Evolutionary conservation across 75 land plant genomes (phyloP), one percentile per base, ranked within the genome.

Genomic region (Selaginella tamariscina): DNA sequence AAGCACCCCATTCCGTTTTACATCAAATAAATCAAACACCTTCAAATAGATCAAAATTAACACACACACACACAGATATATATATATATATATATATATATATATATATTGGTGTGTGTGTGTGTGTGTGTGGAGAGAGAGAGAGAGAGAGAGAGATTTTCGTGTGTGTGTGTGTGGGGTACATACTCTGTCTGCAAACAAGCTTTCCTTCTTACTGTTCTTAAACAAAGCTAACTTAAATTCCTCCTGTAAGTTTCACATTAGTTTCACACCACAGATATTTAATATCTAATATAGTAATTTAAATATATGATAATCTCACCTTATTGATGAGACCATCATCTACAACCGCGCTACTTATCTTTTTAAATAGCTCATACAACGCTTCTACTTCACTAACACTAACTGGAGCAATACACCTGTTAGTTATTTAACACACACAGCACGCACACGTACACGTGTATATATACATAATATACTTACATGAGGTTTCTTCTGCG

Each of bases 1-100:
- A 70, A 95, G 72, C 26, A 82, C 76, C 13, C 99, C 99, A 80
- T 91, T 91, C 31, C 85, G 86, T 80, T 95, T 91, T 55, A 83
- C 86, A 68, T 95, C 99, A 76, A 95, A 91, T 79, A 95, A 73
- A 74, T 95, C 90, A 77, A 95, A 95, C 0, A 91, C 99, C 96
- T 91, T 32, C 32, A 73, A 54, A 39, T n/a, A n/a, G n/a, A n/a
- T n/a, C n/a, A n/a, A n/a, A n/a, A n/a, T n/a, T n/a, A n/a, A n/a
- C n/a, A n/a, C n/a, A n/a, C n/a, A n/a, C n/a, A n/a, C n/a, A n/a
- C n/a, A n/a, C n/a, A n/a, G n/a, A n/a, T n/a, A n/a, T n/a, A n/a
- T n/a, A n/a, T n/a, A n/a, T n/a, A n/a, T n/a, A n/a, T n/a, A n/a
- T n/a, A n/a, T n/a, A n/a, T n/a, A n/a, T n/a, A n/a, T n/a, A n/a